Base-by-base conservation (phyloP, 2,329 filamentous ascomycete species). In the Eutypa lata region DNA sequence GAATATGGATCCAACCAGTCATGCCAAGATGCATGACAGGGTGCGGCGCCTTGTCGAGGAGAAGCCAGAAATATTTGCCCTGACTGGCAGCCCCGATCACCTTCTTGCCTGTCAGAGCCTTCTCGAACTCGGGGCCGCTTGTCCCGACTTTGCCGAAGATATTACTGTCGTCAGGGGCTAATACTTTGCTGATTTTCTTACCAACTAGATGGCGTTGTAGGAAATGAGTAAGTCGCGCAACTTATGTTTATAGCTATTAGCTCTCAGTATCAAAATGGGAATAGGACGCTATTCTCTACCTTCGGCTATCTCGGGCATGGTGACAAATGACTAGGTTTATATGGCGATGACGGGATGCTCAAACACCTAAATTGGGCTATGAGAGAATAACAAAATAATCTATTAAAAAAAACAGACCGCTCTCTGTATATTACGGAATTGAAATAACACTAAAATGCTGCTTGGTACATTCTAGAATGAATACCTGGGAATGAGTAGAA, bases 61-160 rank as follows among this genome's bases (percentile, higher is more conserved):
- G 73, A 33, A 76, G 82, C 85, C 94, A 99, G 70, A 99, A 97
- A 68, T 97, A 97, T 80, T 97, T 99, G 10, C 94, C 94, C 68
- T 97, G 94, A 54, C 89, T 91, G 3, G 89, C 89, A 3, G 89
- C 89, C 50, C 76, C 78, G 8, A 83, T 54, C 3, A 85, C 84
- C 65, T 84, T 90, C 65, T 89, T 93, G 4, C 90, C 91, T 3
- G 79, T 79, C 65, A 97, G 76, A 1, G 88, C 85, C 51, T 83
- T 80, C 61, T 89, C 78, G 57, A 99, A 91, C 28, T 87, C 88
- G 0, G 82, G 71, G 1, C 87, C 90, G 18, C 82, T 90, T 0
- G 89, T 95, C 28, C 92, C 91, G 19, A 86, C 91, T 72, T 97
- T 97, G 61, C 92, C 91, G 71, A 92, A 99, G 6, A 99, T 81